Base-by-base conservation (phyloP, 2,329 filamentous ascomycete genomes). In the Phaeosphaeriaceae sp. region DNA sequence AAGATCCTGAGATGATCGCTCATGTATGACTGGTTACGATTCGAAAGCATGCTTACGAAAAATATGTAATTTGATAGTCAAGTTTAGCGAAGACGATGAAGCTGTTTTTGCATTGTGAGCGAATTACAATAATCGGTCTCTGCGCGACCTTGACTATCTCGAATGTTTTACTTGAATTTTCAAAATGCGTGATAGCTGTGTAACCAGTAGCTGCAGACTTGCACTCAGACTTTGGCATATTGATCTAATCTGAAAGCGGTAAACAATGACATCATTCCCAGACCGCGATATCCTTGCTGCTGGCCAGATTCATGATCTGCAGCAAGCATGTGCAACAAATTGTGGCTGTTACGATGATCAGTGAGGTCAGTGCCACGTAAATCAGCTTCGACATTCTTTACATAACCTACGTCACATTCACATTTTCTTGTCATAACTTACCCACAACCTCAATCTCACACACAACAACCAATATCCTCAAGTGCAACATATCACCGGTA, bases 31-130 rank as follows among this genome's bases (percentile, higher is more conserved):
- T 36, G 31, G 31, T 36, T 36, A 36, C 31, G 31, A 36, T 13
- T 36, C 11, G 44, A 63, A 54, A 58, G 57, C 59, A 60, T 41
- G 55, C 22, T 46, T 56, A 48, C 17, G 15, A 51, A 42, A 46
- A 22, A 46, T 7, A 36, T 36, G 31, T 36, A 36, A 13, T 36
- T 36, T 36, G 31, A 36, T 15, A 47, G 21, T 19, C n/a, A 21
- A 50, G 40, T 21, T 46, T 33, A 46, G 41, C 19, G 9, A 53
- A 20, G 15, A 4, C 41, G 20, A 3, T 21, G 20, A 20, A 21
- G n/a, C 20, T 11, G 2, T 19, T 19, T 33, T 15, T 7, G 22
- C 21, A 15, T 10, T 15, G 22, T 47, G 45, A 24, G n/a, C 7
- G 25, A 10, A 47, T 24, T 24, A 41, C 15, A 20, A 4, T 9